phyloP scores from a whole-genome alignment of 2,329 filamentous ascomycete species.

The Neocatenulostroma microsporum region DNA sequence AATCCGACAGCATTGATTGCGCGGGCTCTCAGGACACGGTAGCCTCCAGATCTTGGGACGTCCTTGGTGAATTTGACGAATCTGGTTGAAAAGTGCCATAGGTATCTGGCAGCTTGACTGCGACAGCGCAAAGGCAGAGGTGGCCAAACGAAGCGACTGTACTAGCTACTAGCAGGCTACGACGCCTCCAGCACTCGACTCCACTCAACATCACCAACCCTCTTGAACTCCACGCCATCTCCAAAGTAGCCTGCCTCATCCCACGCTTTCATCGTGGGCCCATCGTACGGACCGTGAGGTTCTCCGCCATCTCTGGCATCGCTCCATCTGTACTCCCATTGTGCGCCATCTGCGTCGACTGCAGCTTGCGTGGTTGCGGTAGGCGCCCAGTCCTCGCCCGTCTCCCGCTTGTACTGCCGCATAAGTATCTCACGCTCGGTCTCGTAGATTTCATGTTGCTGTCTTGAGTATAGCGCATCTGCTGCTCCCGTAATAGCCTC shows the following conservation, averaged over 20 bases:
- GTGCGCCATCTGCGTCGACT: not conserved
- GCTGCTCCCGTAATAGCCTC: conserved; percentile 81
- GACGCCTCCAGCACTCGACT: conserved; percentile 35
- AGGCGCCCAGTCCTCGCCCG: conserved; percentile 73
- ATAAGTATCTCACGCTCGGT: conserved; percentile 75
- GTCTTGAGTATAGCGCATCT: conserved; percentile 74
- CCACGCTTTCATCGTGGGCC: conserved; percentile 81
- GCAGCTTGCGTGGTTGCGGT: conserved; percentile 18
- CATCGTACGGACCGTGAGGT: conserved; percentile 81
- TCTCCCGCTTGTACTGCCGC: conserved; percentile 74
- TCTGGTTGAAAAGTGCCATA: too few relatives aligned
- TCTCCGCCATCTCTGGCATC: conserved; percentile 74
- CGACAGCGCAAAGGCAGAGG: too few relatives aligned
- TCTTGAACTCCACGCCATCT: conserved; percentile 62
- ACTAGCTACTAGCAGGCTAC: too few relatives aligned
- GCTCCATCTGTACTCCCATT: conserved; percentile 90
- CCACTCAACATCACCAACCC: conserved; percentile 37
- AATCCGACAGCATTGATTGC: too few relatives aligned
- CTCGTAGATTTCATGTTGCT: conserved; percentile 86
- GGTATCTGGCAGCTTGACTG: too few relatives aligned
- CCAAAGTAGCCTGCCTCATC: conserved; percentile 86
- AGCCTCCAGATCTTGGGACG: too few relatives aligned
- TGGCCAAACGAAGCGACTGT: too few relatives aligned
- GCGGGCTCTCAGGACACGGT: too few relatives aligned
- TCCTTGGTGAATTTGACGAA: too few relatives aligned